phyloP scores from a whole-genome alignment of 148 eudicot species.

The Chenopodium quinoa region DNA sequence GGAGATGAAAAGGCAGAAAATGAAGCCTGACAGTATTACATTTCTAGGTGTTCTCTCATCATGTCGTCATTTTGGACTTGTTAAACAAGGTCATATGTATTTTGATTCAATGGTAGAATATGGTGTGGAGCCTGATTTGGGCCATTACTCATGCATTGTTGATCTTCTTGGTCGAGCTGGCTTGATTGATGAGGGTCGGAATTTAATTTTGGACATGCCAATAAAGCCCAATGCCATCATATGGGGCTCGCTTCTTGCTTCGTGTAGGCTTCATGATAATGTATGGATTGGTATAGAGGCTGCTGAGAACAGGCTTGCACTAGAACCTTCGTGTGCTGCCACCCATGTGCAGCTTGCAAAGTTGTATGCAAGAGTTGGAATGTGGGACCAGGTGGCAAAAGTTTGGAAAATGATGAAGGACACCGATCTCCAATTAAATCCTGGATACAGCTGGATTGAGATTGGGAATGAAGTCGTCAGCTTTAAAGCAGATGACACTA shows the following conservation, averaged over 20 bases:
- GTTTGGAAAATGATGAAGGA: constrained; percentile 44
- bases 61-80: constrained; percentile 52
- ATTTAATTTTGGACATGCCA: constrained; percentile 40
- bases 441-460: constrained; percentile 51
- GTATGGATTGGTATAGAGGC: constrained; percentile 51
- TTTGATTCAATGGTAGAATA: constrained; percentile 32
- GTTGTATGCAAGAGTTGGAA: constrained; percentile 46
- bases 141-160: constrained; percentile 48
- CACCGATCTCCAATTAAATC: constrained; percentile 32
- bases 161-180: constrained; percentile 51
- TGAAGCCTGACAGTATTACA: constrained; percentile 42
- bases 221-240: constrained; percentile 41
- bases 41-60: constrained; percentile 40
- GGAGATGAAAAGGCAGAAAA: constrained; percentile 27
- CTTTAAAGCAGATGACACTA: constrained; percentile 37
- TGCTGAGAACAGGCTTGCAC: constrained; percentile 45
- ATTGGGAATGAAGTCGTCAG: constrained; percentile 30
- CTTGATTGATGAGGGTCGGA: constrained; percentile 32
- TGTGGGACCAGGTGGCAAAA: constrained; percentile 46
- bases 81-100: constrained; percentile 34
- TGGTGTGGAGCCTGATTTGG: constrained; percentile 32
- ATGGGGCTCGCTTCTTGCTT: constrained; percentile 46
- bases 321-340: constrained; percentile 47
- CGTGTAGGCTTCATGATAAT: constrained; percentile 44
- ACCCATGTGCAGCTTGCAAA: constrained; percentile 49